Evolutionary conservation across 2,329 filamentous ascomycete genomes (phyloP).

Genomic region (Nakataea oryzae): DNA sequence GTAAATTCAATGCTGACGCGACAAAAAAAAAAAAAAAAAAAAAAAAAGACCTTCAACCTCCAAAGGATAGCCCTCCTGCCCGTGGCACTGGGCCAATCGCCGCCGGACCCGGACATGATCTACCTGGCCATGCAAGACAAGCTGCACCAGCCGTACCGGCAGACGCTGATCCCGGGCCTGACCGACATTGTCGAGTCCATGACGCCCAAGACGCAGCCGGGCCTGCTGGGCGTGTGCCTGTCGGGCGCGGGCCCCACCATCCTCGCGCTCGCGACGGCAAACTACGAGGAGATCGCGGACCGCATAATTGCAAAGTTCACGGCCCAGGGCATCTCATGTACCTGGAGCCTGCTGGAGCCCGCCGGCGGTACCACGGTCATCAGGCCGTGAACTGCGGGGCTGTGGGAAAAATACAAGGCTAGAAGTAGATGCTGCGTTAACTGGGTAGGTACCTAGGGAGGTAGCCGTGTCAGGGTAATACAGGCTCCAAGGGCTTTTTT

Average conservation of each 20-base stretch:
- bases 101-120: conserved; percentile 86
- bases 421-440: too few species aligned
- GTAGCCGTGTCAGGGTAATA: too few species aligned
- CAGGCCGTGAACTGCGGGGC: conserved; percentile 14
- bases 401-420: too few species aligned
- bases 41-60: conserved; percentile 69
- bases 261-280: conserved; percentile 77
- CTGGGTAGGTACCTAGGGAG: too few species aligned
- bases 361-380: conserved; percentile 57
- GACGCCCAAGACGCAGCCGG: conserved; percentile 76
- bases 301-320: conserved; percentile 68
- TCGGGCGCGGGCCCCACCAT: conserved; percentile 95
- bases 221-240: conserved; percentile 85
- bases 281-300: conserved; percentile 79
- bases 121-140: conserved; percentile 98
- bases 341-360: conserved; percentile 81
- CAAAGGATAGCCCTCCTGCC: conserved; percentile 88
- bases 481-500: too few species aligned
- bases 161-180: conserved; percentile 82
- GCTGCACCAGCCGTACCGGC: conserved; percentile 92
- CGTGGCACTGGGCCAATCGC: conserved; percentile 78
- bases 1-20: too few species aligned
- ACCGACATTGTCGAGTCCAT: conserved; percentile 86
- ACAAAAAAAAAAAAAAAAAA: background rate
- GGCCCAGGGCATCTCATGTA: conserved; percentile 63